These are phyloP conservation scores for Collybia sordida DNA, from an alignment of 768 basidiomycete genomes.

Conservation along the genomic window DNA sequence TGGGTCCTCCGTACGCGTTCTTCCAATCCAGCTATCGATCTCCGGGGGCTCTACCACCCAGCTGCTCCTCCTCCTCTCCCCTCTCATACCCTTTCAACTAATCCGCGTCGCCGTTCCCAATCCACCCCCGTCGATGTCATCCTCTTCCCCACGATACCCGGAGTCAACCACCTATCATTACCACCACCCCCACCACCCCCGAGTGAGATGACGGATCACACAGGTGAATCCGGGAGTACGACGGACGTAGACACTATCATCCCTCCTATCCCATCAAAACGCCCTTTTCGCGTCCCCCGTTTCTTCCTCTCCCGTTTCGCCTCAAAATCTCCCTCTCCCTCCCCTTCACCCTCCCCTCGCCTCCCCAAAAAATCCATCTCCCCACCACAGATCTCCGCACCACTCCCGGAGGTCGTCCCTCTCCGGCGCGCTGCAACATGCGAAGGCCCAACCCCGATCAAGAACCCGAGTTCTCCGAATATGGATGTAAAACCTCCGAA, in stretches of 20 bases:
- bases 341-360: no score
- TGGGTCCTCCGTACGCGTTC: conserved; percentile 61
- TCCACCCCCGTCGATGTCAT: no score
- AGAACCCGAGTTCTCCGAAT: no score
- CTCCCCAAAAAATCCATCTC: no score
- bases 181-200: conserved; percentile 9
- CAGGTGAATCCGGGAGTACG: conserved; percentile 15
- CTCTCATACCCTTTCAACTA: conserved; percentile 3
- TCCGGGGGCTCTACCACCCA: conserved; percentile 14
- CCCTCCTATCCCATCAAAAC: not conserved
- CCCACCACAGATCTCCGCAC: no score
- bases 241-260: conserved; percentile 9
- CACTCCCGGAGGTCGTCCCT: no score
- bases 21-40: conserved; percentile 38
- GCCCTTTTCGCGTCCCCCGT: no score
- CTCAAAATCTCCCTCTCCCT: no score
- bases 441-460: not conserved
- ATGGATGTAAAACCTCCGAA: no score
- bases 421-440: no score
- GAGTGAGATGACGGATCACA: conserved; percentile 3
- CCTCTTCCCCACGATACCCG: not conserved
- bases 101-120: not conserved
- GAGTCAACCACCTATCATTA: conserved; percentile 10
- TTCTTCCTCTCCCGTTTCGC: no score
- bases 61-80: not conserved